Evolutionary conservation across 257 asterid genomes (phyloP), one percentile per base, ranked within the genome.

Genomic region (Lantana camara): DNA sequence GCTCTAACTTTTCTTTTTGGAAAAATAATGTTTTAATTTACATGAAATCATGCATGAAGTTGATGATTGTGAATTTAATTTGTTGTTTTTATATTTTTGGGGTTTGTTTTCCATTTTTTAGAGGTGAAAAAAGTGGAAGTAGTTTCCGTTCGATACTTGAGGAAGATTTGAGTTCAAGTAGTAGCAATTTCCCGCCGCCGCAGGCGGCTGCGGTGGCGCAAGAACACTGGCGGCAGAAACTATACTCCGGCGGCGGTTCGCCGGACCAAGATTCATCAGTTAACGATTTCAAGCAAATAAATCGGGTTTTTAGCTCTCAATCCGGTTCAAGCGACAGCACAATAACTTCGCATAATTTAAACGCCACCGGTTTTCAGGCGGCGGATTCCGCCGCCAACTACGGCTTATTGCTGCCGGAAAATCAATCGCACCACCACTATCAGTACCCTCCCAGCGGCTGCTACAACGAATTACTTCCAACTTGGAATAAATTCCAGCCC

Each of bases 401-500:
- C 60, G 83, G 80, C 1, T 24, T 83, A 9, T 64, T 86, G 29
- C 52, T 72, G 22, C 69, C 90, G 1, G 83, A 77, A 64, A 75
- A 73, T 55, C 83, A 76, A 12, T 74, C 34, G 4, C 70, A 49
- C n/a, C 49, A 48, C 9, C 49, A 51, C 38, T 77, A 75, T 73
- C 53, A 64, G 0, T 71, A 79, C 29, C 70, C 74, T 10, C 34
- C 80, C 7, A 62, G 68, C 48, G 60, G 72, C 40, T 51, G 72
- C 45, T 80, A 77, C 49, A 78, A 73, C 41, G 72, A 35, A 15
- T 15, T 77, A 16, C 52, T 68, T 53, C 72, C 84, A 0, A 52
- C 82, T 7, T 78, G 80, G 85, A 74, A 82, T 34, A 86, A 83
- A 49, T 81, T 73, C 67, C 87, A 85, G 2, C 80, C 69, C 60